Evolutionary conservation across 1,139 yeast genomes (phyloP).

Genomic region (Nadsonia starkeyi-henricii): DNA sequence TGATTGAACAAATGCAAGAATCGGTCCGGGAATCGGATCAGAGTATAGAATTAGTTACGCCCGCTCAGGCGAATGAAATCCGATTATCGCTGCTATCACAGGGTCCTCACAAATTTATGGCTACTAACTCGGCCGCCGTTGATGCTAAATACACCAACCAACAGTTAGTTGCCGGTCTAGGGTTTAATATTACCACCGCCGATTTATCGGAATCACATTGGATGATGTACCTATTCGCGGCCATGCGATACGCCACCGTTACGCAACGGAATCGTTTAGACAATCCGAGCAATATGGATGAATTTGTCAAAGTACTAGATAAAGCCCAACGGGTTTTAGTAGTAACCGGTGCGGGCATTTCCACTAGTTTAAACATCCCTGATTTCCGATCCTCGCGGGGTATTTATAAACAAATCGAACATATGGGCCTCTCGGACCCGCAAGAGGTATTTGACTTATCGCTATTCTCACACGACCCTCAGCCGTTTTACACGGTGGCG

Average conservation of each 20-base stretch:
- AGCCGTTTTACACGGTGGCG: conserved; percentile 76
- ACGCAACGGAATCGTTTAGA: not conserved
- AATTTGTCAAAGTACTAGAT: conserved; percentile 39
- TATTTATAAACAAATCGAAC: conserved; percentile 43
- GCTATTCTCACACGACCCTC: conserved; percentile 64
- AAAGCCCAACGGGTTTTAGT: conserved; percentile 55
- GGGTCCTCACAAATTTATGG: not conserved
- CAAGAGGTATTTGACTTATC: conserved; percentile 84
- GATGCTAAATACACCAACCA: not conserved
- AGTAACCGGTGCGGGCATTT: conserved; percentile 91
- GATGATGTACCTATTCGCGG: not conserved
- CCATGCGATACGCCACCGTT: not conserved
- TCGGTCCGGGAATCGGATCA: not conserved
- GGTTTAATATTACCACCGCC: not conserved
- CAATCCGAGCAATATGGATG: conserved; percentile 27
- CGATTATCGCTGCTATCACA: not conserved
- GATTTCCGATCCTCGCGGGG: conserved; percentile 90
- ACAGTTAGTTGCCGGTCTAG: not conserved
- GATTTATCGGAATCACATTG: not conserved
- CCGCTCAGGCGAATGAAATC: not conserved
- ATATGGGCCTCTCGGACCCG: conserved; percentile 72
- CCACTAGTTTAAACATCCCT: conserved; percentile 86
- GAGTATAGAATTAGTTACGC: not conserved
- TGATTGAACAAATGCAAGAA: not conserved
- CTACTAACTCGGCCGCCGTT: not conserved